phyloP scores from a whole-genome alignment of 2,329 filamentous ascomycete genomes.

The Hypomyces perniciosus region DNA sequence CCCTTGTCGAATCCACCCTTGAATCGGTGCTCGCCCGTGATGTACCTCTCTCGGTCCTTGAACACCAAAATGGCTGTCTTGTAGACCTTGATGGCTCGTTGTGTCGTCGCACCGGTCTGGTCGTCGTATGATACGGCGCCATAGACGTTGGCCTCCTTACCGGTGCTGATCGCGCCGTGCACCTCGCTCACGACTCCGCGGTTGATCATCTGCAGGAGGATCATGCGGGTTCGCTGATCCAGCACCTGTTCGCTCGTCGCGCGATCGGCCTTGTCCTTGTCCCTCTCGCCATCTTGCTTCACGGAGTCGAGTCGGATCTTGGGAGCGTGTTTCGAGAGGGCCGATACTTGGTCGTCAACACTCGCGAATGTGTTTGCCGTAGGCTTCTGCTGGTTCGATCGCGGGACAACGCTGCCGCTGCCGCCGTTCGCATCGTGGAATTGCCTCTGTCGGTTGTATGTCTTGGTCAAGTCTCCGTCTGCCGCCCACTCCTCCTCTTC shows the following conservation, averaged over 20 bases:
- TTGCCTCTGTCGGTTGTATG: slow-evolving; percentile 78
- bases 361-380: slow-evolving; percentile 71
- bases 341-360: slow-evolving; percentile 81
- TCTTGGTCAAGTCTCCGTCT: slow-evolving; percentile 69
- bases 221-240: slow-evolving; percentile 90
- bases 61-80: slow-evolving; percentile 97
- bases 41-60: slow-evolving; percentile 95
- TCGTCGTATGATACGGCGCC: slow-evolving; percentile 67
- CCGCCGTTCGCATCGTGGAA: slow-evolving; percentile 41
- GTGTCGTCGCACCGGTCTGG: slow-evolving; percentile 48
- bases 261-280: slow-evolving; percentile 85
- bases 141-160: slow-evolving; percentile 98
- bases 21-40: slow-evolving; percentile 90
- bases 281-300: slow-evolving; percentile 46
- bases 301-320: slow-evolving; percentile 75
- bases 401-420: slow-evolving; percentile 48
- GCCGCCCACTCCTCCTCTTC: slow-evolving; percentile 59
- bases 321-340: slow-evolving; percentile 75
- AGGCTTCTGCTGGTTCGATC: slow-evolving; percentile 73
- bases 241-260: slow-evolving; percentile 93
- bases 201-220: slow-evolving; percentile 93
- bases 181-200: slow-evolving; percentile 82
- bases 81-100: slow-evolving; percentile 96
- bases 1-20: slow-evolving; percentile 86
- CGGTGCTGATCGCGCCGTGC: slow-evolving; percentile 91